phyloP scores from a whole-genome alignment of 1,284 basidiomycete species.

The Apiotrichum siamense region DNA sequence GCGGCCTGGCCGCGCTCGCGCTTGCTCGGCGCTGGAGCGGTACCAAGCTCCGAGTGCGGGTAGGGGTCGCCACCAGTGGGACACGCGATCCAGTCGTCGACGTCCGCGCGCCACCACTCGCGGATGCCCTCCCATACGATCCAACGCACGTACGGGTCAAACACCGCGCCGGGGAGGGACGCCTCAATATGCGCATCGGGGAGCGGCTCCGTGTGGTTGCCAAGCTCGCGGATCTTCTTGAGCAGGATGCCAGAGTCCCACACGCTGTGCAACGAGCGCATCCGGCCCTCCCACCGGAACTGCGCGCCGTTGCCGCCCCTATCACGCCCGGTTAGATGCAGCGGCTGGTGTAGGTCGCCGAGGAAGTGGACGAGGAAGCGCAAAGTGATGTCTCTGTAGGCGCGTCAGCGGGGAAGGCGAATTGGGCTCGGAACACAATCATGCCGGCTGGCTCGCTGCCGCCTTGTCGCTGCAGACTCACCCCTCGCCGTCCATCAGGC shows the following conservation, averaged over 20 bases:
- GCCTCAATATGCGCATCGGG: slow-evolving; percentile 61
- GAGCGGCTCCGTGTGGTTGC: slow-evolving; percentile 68
- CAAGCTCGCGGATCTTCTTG: slow-evolving; percentile 65
- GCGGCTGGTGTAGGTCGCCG: slow-evolving; percentile 84
- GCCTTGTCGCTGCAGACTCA: too few relatives aligned
- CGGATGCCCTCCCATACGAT: slow-evolving; percentile 76
- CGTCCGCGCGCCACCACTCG: slow-evolving; percentile 58
- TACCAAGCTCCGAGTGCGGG: slow-evolving; percentile 30
- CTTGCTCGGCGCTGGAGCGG: not conserved
- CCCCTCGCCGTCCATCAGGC: slow-evolving; percentile 39
- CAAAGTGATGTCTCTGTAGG: slow-evolving; percentile 57
- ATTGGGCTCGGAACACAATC: not conserved
- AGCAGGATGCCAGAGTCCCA: slow-evolving; percentile 81
- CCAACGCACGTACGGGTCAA: slow-evolving; percentile 80
- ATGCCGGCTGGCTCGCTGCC: too few relatives aligned
- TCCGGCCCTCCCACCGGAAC: slow-evolving; percentile 62
- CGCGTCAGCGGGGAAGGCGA: slow-evolving; percentile 1
- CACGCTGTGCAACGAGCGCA: slow-evolving; percentile 65
- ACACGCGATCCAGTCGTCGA: slow-evolving; percentile 60
- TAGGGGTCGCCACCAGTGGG: slow-evolving; percentile 50
- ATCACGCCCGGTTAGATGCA: slow-evolving; percentile 79
- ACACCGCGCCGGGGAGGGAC: slow-evolving; percentile 70
- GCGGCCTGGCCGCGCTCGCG: not conserved
- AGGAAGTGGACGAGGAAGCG: slow-evolving; percentile 86
- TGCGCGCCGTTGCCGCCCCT: slow-evolving; percentile 73